Base-by-base conservation (phyloP, 2,329 filamentous ascomycete species). In the Ascochyta fabae region DNA sequence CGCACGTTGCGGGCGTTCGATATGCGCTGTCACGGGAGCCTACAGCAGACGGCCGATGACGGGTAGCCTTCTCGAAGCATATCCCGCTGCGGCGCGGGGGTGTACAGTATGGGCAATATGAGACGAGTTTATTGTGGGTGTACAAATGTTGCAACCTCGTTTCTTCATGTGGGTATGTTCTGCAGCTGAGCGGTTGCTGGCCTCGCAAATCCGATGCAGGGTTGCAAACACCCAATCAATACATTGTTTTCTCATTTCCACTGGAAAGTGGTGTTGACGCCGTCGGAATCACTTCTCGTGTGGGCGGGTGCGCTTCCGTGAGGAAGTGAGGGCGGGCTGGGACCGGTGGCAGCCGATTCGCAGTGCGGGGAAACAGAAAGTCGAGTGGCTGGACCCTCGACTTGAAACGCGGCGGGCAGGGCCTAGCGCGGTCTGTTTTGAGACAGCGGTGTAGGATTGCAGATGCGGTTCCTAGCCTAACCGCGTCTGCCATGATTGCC, bases 381-480 rank as follows among this genome's bases (percentile, higher is more conserved):
- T 38, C 45, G 36, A 55, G 26, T 55, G 53, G 53, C 47, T 56
- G 53, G 47, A 43, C 47, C 53, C 47, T 56, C 42, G 47, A 56
- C 47, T 42, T 56, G 47, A 56, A 56, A 56, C 53, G 23, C 42
- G 36, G 53, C 42, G 19, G 47, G 42, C 33, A 33, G 22, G 43
- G 47, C 43, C 53, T 56, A 56, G 53, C 53, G 53, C 16, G 27
- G 42, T 47, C 53, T 47, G 29, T 51, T 56, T 56, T 22, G 42
- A 56, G 47, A 56, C 50, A 56, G 53, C 53, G 53, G 53, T 56
- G 53, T 56, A 33, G 47, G 36, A 51, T 42, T 64, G 56, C 54
- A 59, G 58, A 47, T 51, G 51, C 49, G 45, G 61, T 64, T 59
- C 61, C 61, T 64, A 56, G 59, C 46, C 61, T 64, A 61, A 59